Evolutionary conservation across 208 protist genomes (phyloP), one percentile per base, ranked within the genome.

Genomic region (Crithidia expoeki): DNA sequence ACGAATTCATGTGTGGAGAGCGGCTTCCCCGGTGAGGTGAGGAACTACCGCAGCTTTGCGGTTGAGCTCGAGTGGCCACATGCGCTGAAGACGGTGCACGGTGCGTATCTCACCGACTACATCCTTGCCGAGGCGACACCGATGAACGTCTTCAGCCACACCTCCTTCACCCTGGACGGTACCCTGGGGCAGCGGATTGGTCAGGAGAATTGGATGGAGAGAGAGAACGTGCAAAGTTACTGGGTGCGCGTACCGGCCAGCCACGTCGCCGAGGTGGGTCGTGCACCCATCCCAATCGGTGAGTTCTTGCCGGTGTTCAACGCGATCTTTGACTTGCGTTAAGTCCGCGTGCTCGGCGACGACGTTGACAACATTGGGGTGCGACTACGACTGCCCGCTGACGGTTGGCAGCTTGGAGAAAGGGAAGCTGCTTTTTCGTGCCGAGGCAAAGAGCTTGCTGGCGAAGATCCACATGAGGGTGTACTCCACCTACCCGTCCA

Each of bases 151-250:
- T 77, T 76, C 66, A 88, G 84, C 52, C 85, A 88, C 73, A 71
- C 69, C 52, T 86, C 84, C 69, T 91, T 82, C 79, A 88, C 88
- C 61, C 68, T 91, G 36, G 86, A 89, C 77, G 84, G 84, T 44
- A 77, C 86, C 19, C 71, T 70, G 0, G 72, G 65, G 16, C 63
- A 73, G 49, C 60, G 64, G 70, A 53, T 63, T 0, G 70, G 70
- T 2, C 16, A 68, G 44, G 33, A 25, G 53, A 59, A 67, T 9
- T 75, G 70, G 70, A 53, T 75, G 60, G 61, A 75, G 34, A 60
- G 61, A 9, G 28, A 77, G 50, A 66, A 55, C 42, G 69, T 89
- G 64, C 60, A 32, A 33, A 88, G 86, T 72, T 68, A 83, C 57
- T 59, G 71, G 44, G 58, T 92, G 21, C 73, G 76, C 14, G 65